Evolutionary conservation across 2,329 filamentous ascomycete genomes (phyloP), one percentile per base, ranked within the genome.

Genomic region (Sphaerulina vaccinii): DNA sequence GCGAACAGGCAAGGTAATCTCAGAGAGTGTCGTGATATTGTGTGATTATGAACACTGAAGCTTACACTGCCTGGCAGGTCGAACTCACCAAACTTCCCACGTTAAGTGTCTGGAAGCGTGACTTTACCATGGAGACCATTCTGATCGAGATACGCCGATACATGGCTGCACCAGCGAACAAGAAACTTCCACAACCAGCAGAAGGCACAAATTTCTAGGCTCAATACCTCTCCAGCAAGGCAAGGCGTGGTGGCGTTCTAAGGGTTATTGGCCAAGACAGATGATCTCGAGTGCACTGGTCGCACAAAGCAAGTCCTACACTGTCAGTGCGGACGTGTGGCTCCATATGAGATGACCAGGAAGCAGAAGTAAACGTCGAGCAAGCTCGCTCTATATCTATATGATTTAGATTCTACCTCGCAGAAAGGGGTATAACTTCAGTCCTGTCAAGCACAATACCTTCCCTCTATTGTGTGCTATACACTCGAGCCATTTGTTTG

Each of bases 61-160:
- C 24, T 32, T 16, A 9, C 45, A 16, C 24, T 27, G 16, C n/a
- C 27, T 6, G n/a, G 11, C 67, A 89, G 78, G 90, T 97, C 62
- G 90, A 97, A 68, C 85, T 88, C 15, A 79, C 80, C 54, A 89
- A 91, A 68, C 79, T 99, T 27, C 87, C 87, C 13, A 95, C 91
- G 65, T 80, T 99, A 38, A 82, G 85, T 49, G 85, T 88, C 71
- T 99, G 93, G 93, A 93, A 88, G 77, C 81, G 90, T 54, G 87
- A 95, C 40, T 93, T 90, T 68, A 95, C 90, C 27, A 95, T 96
- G 88, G 92, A 97, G 77, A 95, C 89, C 1, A 85, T 95, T 49
- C 75, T 96, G 60, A 89, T 93, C 58, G 90, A 95, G 70, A 78
- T 96, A 54, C 59, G 77, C 60, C 95, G 91, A 73, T 95, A 88